Conservation (phyloP, 495 filamentous ascomycete genomes). For the Xylaria sp. region DNA sequence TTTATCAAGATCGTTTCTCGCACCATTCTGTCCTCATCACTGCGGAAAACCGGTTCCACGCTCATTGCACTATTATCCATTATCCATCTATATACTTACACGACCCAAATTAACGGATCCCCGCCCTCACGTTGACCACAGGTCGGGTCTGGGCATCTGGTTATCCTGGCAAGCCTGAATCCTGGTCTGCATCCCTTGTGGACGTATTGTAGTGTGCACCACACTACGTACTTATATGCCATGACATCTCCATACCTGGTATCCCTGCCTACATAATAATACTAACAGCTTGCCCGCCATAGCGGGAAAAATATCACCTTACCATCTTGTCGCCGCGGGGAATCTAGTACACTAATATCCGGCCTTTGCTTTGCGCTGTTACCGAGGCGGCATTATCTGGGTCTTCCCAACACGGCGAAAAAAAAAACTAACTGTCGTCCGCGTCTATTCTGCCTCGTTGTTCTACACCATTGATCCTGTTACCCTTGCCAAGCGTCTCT, state of each 20-base stretch:
- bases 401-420: background rate
- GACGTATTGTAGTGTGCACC: background rate
- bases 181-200: background rate
- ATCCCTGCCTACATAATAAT: constrained; percentile 7
- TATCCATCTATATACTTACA: too few relatives aligned
- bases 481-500: background rate
- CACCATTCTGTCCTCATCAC: background rate
- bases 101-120: constrained; percentile 20
- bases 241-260: constrained; percentile 9
- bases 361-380: background rate
- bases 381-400: background rate
- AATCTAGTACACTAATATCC: background rate
- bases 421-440: constrained; percentile 1
- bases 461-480: background rate
- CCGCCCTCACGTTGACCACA: background rate
- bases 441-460: background rate
- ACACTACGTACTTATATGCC: background rate
- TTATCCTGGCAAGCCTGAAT: constrained; percentile 16
- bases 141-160: background rate
- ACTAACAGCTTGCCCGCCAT: background rate
- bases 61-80: constrained; percentile 13
- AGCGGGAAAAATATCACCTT: background rate
- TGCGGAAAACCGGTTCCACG: constrained; percentile 19
- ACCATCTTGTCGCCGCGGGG: constrained; percentile 11
- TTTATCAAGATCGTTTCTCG: background rate